These are phyloP conservation scores for Uronychia binucleata DNA, from an alignment of 73 alveolate species.

Conservation along the genomic window DNA sequence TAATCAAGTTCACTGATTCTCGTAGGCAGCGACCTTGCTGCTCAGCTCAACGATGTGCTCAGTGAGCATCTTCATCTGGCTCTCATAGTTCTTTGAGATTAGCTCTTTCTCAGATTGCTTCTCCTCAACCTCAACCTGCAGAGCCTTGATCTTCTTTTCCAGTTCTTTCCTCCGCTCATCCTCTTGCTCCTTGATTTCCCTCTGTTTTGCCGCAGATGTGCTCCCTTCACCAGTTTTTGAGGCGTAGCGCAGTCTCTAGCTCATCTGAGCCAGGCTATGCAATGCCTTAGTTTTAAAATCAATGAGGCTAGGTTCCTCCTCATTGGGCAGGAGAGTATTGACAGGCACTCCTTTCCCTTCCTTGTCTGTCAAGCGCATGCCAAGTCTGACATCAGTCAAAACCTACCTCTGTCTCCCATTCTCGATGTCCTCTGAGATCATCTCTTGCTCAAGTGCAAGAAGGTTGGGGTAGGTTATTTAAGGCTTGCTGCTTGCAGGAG, in stretches of 20 bases:
- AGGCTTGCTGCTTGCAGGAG: background rate
- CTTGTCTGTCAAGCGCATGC: background rate
- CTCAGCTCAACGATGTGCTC: constrained; percentile 7
- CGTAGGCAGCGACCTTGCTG: background rate
- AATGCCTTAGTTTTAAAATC: background rate
- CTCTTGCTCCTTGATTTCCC: background rate
- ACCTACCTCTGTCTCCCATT: background rate
- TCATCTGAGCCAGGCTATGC: background rate
- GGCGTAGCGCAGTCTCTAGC: background rate
- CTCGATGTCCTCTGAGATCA: background rate
- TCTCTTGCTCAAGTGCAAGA: background rate
- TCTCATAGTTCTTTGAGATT: background rate
- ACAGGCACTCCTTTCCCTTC: background rate
- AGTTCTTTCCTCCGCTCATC: background rate
- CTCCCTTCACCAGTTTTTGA: background rate
- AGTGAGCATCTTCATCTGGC: background rate
- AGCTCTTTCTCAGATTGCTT: constrained; percentile 1
- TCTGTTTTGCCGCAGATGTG: background rate
- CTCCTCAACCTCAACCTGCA: background rate
- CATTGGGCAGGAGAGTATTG: background rate
- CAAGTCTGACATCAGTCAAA: background rate
- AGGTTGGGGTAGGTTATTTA: background rate
- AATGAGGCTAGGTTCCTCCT: background rate
- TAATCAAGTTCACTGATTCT: too few species aligned
- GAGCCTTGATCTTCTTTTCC: background rate